phyloP scores from a whole-genome alignment of 495 filamentous ascomycete species.

The Choiromyces venosus region DNA sequence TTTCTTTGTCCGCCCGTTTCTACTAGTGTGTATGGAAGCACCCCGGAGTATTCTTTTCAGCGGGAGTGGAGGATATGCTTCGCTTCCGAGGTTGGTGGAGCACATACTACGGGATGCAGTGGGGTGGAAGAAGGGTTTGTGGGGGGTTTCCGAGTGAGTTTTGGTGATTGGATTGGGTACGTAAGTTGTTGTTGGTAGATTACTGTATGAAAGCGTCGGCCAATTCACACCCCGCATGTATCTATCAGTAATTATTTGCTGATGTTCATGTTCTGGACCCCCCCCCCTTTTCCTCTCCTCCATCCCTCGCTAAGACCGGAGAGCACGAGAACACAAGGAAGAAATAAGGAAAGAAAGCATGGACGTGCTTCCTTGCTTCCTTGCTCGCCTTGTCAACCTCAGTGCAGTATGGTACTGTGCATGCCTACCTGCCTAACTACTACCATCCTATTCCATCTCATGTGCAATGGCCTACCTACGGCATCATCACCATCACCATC shows the following conservation, averaged over 20 bases:
- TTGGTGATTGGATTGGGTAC: background rate
- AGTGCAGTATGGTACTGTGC: background rate
- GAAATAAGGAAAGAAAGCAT: background rate
- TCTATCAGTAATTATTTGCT: background rate
- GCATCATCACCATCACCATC: background rate
- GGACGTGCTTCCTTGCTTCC: background rate
- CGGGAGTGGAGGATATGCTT: too few species aligned
- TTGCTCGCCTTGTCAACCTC: background rate
- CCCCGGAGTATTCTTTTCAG: too few species aligned
- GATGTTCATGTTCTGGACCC: background rate
- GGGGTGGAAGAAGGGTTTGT: background rate
- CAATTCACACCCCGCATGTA: too few species aligned
- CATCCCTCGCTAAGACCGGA: background rate
- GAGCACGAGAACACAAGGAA: background rate
- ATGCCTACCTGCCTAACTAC: background rate
- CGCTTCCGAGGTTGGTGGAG: too few species aligned
- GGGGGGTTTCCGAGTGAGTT: background rate
- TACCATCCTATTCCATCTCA: background rate
- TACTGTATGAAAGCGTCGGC: too few species aligned
- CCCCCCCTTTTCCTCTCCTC: too few species aligned
- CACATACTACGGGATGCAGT: too few species aligned
- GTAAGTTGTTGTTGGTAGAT: too few species aligned
- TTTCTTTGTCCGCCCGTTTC: background rate
- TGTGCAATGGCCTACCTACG: background rate
- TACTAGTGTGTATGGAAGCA: too few species aligned